Base-by-base conservation (phyloP, 768 basidiomycete genomes). In the Flagelloscypha sp. region DNA sequence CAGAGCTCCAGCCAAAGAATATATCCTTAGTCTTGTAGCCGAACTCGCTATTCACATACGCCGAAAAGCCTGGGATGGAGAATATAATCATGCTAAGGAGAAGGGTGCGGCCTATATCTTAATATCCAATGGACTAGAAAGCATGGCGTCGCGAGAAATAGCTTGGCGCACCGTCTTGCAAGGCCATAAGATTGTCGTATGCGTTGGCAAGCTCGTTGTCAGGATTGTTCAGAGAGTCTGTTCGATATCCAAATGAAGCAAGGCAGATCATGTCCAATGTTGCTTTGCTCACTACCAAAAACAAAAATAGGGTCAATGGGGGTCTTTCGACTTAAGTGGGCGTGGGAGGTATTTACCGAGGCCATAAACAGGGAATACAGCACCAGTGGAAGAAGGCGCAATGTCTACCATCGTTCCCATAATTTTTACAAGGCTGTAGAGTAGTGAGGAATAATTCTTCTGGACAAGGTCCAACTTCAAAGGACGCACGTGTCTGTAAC, bases 401-500 rank as follows among this genome's bases (percentile, higher is more conserved):
- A n/a, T n/a, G n/a, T n/a, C n/a, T n/a, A n/a, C n/a, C n/a, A n/a
- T n/a, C n/a, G n/a, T n/a, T n/a, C n/a, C n/a, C n/a, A 70, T 32
- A 9, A 66, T 57, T 15, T 64, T 48, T 22, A 68, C 37, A 5
- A 70, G 53, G 13, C 63, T 65, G 36, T 3, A 27, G 9, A 18
- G 16, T n/a, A n/a, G n/a, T n/a, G n/a, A n/a, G n/a, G n/a, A n/a
- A n/a, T n/a, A n/a, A n/a, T n/a, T n/a, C n/a, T n/a, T n/a, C n/a
- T n/a, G n/a, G n/a, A n/a, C 16, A 7, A 16, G 29, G 21, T n/a
- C 18, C 7, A 28, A 6, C 13, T 11, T 5, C 9, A 30, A 2
- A 24, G n/a, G 32, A 36, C 57, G 5, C 34, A 70, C 70, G 55
- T 56, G 35, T 68, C 60, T 27, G 70, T 65, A 1, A 66, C 52